Base-by-base conservation (phyloP, 2,329 filamentous ascomycete genomes). In the Lachnellula occidentalis region DNA sequence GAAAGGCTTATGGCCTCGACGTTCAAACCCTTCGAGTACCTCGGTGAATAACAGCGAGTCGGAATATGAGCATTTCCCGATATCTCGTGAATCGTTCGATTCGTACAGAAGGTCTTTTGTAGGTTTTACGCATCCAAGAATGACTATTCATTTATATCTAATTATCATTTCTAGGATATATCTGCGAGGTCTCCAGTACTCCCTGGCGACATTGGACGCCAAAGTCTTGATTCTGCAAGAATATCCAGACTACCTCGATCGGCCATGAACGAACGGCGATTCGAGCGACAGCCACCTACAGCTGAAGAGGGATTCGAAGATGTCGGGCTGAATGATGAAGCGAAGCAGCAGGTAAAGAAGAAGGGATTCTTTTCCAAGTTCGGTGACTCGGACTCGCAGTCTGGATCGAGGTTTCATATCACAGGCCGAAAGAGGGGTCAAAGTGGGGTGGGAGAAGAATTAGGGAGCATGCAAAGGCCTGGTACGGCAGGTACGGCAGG, bases 81-180 rank as follows among this genome's bases (percentile, higher is more conserved):
- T 97, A 70, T 96, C 92, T 37, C 83, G 92, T 66, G 94, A 97
- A 74, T 96, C 92, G 2, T 97, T 97, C 68, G 94, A 97, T 70
- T 96, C 92, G 3, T 97, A 97, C 73, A 81, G 94, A 60, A 85
- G 94, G 66, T 96, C 92, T 60, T 97, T 97, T 76, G 92, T 96
- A 80, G 64, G 87, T 78, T 14, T 9, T 31, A 9, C 27, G 27
- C 27, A 31, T n/a, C 37, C 21, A 39, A 14, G 15, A 24, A 46
- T 31, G 9, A 31, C 9, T 31, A 31, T 12, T 31, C 12, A 31
- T 31, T 15, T 27, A 24, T n/a, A 34, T 48, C 54, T 62, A 34
- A 58, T 57, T 9, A 43, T 46, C 7, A n/a, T 54, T 36, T 56
- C 55, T 66, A 95, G 92, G 92, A 97, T 69, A 95, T 97, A 57